phyloP scores from a whole-genome alignment of 257 asterid species.

The Plantago major region DNA sequence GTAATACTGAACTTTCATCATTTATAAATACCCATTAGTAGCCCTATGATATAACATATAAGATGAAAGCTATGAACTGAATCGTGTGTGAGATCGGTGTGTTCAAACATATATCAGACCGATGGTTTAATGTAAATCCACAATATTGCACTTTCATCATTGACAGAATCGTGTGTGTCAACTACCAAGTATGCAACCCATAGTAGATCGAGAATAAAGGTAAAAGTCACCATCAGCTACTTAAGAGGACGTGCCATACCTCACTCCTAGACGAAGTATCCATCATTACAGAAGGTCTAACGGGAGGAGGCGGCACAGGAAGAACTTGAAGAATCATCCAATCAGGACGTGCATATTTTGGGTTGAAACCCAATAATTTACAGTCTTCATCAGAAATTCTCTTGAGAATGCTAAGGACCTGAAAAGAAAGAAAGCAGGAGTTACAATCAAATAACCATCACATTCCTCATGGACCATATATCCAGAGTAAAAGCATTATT shows the following conservation, averaged over 20 bases:
- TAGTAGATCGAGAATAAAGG: too few relatives aligned
- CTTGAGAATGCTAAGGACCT: constrained; percentile 92
- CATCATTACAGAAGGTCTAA: constrained; percentile 99
- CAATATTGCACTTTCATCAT: too few relatives aligned
- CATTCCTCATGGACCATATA: constrained; percentile 1
- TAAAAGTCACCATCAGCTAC: too few relatives aligned
- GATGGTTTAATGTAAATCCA: too few relatives aligned
- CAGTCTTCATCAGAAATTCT: constrained; percentile 95
- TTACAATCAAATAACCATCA: background rate
- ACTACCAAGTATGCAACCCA: too few relatives aligned
- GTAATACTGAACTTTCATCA: too few relatives aligned
- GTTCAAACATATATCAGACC: too few relatives aligned
- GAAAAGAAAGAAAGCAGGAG: constrained; percentile 20
- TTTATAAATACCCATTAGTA: too few relatives aligned
- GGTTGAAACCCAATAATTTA: constrained; percentile 67
- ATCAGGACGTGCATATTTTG: constrained; percentile 95
- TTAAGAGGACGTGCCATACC: constrained; percentile 41
- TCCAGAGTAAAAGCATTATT: constrained; percentile 5
- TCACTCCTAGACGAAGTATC: constrained; percentile 98
- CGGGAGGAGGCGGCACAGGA: constrained; percentile 99
- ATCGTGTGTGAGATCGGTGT: background rate
- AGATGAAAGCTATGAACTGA: constrained; percentile 13
- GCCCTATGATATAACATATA: background rate
- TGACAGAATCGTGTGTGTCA: too few relatives aligned
- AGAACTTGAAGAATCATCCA: constrained; percentile 99